Base-by-base conservation (phyloP, 768 basidiomycete species). In the Hericium coralloides region DNA sequence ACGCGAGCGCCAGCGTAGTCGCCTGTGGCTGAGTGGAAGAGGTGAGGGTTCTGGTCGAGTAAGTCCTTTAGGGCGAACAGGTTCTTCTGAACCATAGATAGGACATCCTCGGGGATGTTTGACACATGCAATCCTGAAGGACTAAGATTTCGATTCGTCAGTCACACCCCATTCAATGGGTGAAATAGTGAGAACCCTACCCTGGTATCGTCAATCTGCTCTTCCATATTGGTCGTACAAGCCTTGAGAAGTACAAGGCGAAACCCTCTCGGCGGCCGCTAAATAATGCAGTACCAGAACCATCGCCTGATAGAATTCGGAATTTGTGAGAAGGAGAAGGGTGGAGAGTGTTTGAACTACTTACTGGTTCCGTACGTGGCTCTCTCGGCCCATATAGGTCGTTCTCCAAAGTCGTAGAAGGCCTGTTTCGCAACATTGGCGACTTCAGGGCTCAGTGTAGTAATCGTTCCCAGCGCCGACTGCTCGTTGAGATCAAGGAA, bases 251-350 rank as follows among this genome's bases (percentile, higher is more conserved):
- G 68, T 93, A 94, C 26, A 95, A 70, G 0, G 87, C 87, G 50
- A 98, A 77, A 2, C 92, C 95, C 72, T 97, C 92, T 58, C 93
- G 80, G 56, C 93, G 79, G 31, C 93, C 89, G 61, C 91, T 93
- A 69, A 89, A 97, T 55, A 83, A 81, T 2, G 87, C 82, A 49
- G 79, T 86, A 15, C 89, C 87, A 52, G 84, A 81, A 63, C 49
- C 56, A 10, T 58, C 60, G 15, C 59, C 60, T 63, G 39, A 6
- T 45, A 18, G 43, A 45, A n/a, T 7, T 4, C 43, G 20, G 26
- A 53, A 50, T 39, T 2, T 25, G 37, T 38, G 38, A 50, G 10
- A 43, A 12, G 37, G 15, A 10, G 31, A 26, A 15, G 5, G n/a
- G 17, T 17, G 49, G 14, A 17, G 37, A 41, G 15, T 5, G 31